Base-by-base conservation (phyloP, 305 asterid species). In the Galium porrigens region DNA sequence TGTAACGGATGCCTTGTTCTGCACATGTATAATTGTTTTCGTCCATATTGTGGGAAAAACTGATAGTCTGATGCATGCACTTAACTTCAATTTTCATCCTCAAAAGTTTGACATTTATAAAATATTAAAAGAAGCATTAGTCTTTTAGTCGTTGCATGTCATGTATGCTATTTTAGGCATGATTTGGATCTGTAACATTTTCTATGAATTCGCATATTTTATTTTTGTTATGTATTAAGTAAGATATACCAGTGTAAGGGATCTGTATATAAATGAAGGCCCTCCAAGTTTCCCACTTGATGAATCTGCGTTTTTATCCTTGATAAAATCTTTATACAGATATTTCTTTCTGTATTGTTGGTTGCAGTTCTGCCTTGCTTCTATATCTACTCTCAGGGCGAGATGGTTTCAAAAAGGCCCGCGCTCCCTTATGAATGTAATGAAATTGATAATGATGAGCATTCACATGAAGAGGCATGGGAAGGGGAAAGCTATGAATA, bases 291-390 rank as follows among this genome's bases (percentile, higher is more conserved):
- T 22, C 32, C 5, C 0, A 5, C 14, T 22, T 17, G 3, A 32
- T 14, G 36, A 22, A n/a, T 10, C 17, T 32, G 29, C 22, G 22
- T 22, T 22, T 22, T 22, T 22, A 22, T 22, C 22, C 22, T 22
- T 0, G 22, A 22, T 22, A 22, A 22, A 22, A 22, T 22, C 22
- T 22, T 22, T 22, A 22, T 22, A 22, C 22, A 22, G 22, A 22
- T 0, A 22, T 22, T 22, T 27, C 39, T 65, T 46, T 66, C 29
- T 67, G 25, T 42, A 78, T 70, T 65, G 29, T 14, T 41, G 15
- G 22, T 75, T 77, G 76, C 88, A 90, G 97, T 83, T 72, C 22
- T 91, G 76, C 95, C 94, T 57, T 88, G 96, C 85, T 91, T 91
- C 80, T 91, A 91, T 72, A 69, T 79, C 70, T 76, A 79, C 77